These are phyloP conservation scores for Leavenworthia alabamica DNA, from an alignment of 345 rosid genomes.

Conservation along the genomic window DNA sequence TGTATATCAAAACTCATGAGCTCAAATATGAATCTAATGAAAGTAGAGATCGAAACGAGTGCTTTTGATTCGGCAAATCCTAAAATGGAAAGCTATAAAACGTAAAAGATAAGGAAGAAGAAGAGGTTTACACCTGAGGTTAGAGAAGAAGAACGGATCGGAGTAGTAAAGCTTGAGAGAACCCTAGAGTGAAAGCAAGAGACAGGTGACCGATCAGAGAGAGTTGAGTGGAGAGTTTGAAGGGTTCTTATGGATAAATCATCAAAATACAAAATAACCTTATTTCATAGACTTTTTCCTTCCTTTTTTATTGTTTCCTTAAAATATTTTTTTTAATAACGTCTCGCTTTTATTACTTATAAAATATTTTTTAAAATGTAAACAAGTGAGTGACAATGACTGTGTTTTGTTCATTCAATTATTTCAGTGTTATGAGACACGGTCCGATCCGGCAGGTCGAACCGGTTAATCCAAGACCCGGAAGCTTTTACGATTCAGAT, in stretches of 20 bases:
- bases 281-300: no score
- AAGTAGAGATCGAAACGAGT: background rate
- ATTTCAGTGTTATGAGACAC: no score
- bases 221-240: constrained; percentile 22
- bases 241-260: constrained; percentile 17
- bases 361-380: no score
- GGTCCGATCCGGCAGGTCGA: no score
- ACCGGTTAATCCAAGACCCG: no score
- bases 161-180: background rate
- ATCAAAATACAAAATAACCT: constrained; percentile 7
- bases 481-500: no score
- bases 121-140: constrained; percentile 22
- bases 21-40: constrained; percentile 1
- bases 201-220: constrained; percentile 16
- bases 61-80: background rate
- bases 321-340: no score
- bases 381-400: constrained; percentile 9
- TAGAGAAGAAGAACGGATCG: constrained; percentile 11
- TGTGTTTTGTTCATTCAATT: constrained; percentile 18
- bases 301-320: no score
- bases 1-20: background rate
- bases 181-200: constrained; percentile 22
- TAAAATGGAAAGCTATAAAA: no score
- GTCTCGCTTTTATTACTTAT: no score
- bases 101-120: background rate